Percentiles rank a stretch among this genome's conserved stretches.
phyloP scores from a whole-genome alignment of 306 rosid species.

The Quercus engelmannii region DNA sequence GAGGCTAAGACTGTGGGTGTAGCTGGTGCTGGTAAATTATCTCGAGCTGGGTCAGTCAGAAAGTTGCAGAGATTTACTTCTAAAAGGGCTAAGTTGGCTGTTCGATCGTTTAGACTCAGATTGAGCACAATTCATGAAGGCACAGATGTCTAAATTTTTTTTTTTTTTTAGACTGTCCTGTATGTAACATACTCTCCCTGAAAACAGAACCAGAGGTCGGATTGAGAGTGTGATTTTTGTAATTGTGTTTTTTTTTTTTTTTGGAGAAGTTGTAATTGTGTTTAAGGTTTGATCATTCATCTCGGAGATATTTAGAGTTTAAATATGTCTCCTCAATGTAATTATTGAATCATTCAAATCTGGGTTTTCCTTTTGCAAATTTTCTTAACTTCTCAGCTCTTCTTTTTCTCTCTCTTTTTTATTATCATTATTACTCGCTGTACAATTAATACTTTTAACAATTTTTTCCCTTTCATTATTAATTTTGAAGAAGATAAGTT shows the following conservation, averaged over 20 bases:
- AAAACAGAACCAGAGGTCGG: not conserved
- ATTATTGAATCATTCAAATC: not conserved
- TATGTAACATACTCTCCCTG: not conserved
- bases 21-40: not conserved
- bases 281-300: not conserved
- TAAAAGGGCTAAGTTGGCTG: constrained; percentile 27
- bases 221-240: not conserved
- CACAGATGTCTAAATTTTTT: constrained; percentile 3
- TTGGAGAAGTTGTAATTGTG: too few relatives aligned
- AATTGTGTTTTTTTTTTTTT: too few relatives aligned
- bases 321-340: too few relatives aligned
- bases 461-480: too few relatives aligned
- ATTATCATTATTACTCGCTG: too few relatives aligned
- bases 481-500: too few relatives aligned
- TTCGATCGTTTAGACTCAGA: constrained; percentile 35
- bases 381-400: not conserved
- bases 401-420: not conserved
- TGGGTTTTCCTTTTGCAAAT: not conserved
- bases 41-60: constrained; percentile 25
- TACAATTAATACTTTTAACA: too few relatives aligned
- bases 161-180: too few relatives aligned
- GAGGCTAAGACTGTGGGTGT: not conserved
- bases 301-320: not conserved
- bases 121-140: constrained; percentile 49
- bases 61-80: constrained; percentile 35